Percentiles rank a stretch among this genome's conserved stretches.
phyloP scores from a whole-genome alignment of 768 basidiomycete genomes.

The Termitomyces titanicus region DNA sequence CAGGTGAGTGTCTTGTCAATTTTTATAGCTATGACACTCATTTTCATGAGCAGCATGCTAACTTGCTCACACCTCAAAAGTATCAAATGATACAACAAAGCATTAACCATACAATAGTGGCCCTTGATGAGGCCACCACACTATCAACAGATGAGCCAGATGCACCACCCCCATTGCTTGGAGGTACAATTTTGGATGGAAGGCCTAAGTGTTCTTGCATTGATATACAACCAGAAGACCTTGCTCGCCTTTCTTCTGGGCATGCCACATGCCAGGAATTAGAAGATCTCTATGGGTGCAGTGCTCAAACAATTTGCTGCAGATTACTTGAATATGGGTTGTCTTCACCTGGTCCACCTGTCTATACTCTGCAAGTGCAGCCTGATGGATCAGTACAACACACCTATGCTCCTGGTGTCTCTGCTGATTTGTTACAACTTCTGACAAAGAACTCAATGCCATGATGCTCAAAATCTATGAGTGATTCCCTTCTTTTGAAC shows the following conservation, averaged over 20 bases:
- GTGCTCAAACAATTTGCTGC: conserved; percentile 14
- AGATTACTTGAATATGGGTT: conserved; percentile 15
- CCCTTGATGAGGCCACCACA: neutral
- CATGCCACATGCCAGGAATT: conserved; percentile 7
- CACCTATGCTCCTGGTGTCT: conserved; percentile 6
- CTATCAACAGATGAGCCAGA: neutral
- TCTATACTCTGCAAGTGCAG: conserved; percentile 11
- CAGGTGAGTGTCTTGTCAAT: neutral
- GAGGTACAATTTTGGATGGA: neutral
- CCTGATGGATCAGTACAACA: conserved; percentile 5
- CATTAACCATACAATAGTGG: neutral
- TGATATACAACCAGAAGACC: conserved; percentile 5
- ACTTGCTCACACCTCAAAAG: neutral
- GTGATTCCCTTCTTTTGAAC: conserved; percentile 22
- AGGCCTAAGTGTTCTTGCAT: neutral
- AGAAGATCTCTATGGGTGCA: conserved; percentile 5
- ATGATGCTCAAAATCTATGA: conserved; percentile 17
- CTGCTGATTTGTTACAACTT: conserved; percentile 6
- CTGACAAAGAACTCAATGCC: conserved; percentile 21
- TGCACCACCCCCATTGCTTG: neutral
- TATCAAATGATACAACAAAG: neutral
- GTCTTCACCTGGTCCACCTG: conserved; percentile 12
- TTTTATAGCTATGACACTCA: neutral
- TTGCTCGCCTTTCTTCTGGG: conserved; percentile 3
- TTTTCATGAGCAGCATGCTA: neutral